Evolutionary conservation across 352 stramenopile species (phyloP), one percentile per base, ranked within the genome.

Genomic region (Phytophthora vignae): DNA sequence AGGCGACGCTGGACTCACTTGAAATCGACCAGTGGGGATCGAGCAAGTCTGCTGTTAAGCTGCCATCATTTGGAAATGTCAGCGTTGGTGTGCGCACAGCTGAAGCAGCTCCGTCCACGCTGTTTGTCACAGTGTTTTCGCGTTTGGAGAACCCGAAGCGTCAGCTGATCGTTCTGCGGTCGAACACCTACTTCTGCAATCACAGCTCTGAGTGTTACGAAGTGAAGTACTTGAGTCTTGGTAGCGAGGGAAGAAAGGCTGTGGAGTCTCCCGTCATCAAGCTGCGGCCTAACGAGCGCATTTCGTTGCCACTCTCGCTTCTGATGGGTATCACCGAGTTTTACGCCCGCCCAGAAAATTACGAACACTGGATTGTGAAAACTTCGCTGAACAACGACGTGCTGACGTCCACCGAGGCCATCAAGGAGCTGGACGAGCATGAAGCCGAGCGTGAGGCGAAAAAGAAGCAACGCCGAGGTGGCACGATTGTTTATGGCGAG

Each of bases 301-400:
- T 93, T 40, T 78, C 85, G 4, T 57, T 95, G 21, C 86, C 90
- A 6, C 76, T 95, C 2, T 85, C 76, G 5, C 58, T 90, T 36
- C 72, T 95, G 17, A 94, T 95, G 88, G 90, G 88, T 22, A 91
- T 94, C 21, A 95, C 90, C 0, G 88, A 95, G 63, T 79, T 96
- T 42, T 95, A 95, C 50, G 85, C 88, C 22, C 85, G 90, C 25
- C 85, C 87, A 3, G 73, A 82, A 57, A 62, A 85, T 40, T 79
- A 90, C 59, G 78, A 95, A 10, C 78, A 91, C 42, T 96, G 90
- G 90, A 85, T 90, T 59, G 78, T 94, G 1, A 92, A 91, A 36
- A 84, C 85, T 3, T 85, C 74, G 5, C 52, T 96, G 29, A 94
- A 94, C 65, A 89, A 94, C 21, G 90, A 96, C 29, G 65, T 95